These are phyloP conservation scores for Cardamine resedifolia DNA, from an alignment of 345 rosid genomes.

Conservation along the genomic window DNA sequence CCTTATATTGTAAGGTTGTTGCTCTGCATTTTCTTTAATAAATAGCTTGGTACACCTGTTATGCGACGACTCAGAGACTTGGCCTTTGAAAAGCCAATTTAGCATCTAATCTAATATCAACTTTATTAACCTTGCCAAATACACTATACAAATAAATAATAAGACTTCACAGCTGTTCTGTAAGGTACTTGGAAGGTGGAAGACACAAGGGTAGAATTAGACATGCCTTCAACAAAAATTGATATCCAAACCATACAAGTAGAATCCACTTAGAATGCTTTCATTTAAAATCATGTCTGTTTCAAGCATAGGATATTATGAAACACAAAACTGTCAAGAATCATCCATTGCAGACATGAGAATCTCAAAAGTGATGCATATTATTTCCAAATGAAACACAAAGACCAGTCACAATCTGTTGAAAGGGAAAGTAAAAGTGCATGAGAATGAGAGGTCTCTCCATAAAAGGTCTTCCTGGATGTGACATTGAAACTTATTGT, in stretches of 20 bases:
- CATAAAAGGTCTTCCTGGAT: neutral
- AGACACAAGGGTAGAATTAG: no score
- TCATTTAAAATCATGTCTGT: neutral
- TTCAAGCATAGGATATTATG: constrained; percentile 13
- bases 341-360: constrained; percentile 21
- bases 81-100: no score
- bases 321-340: constrained; percentile 17
- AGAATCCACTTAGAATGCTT: neutral
- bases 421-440: constrained; percentile 22
- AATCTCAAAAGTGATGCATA: constrained; percentile 30
- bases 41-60: constrained; percentile 1
- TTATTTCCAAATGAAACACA: constrained; percentile 27
- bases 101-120: no score
- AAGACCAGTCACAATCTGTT: constrained; percentile 25
- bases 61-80: no score
- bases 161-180: no score
- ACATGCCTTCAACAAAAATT: no score
- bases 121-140: no score
- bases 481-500: constrained; percentile 13
- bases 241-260: neutral
- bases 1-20: neutral
- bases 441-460: constrained; percentile 10
- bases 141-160: no score
- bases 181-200: no score
- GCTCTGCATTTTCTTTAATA: neutral